Evolutionary conservation across 2,329 filamentous ascomycete species (phyloP).

Genomic region (Cryphonectria carpinicola): DNA sequence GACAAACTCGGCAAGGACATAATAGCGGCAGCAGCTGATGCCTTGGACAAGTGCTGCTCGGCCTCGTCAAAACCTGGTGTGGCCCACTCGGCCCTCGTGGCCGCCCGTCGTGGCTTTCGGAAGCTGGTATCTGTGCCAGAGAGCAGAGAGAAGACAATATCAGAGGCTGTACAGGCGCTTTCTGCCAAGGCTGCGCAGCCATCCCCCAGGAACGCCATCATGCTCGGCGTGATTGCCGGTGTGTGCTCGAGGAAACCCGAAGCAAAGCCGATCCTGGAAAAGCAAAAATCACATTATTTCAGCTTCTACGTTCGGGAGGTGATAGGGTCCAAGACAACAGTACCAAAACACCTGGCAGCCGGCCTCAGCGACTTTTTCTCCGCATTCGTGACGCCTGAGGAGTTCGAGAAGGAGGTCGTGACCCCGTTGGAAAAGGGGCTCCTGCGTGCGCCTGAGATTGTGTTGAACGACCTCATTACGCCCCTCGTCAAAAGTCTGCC

Average conservation of each 20-base stretch:
- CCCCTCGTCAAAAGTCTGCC: constrained; percentile 74
- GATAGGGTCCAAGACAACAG: constrained; percentile 72
- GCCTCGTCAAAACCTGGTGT: constrained; percentile 66
- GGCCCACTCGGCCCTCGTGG: constrained; percentile 72
- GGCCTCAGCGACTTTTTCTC: constrained; percentile 83
- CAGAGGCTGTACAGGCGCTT: constrained; percentile 66
- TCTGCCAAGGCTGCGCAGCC: constrained; percentile 69
- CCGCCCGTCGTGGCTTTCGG: constrained; percentile 79
- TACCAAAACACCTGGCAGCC: constrained; percentile 73
- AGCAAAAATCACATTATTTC: constrained; percentile 73
- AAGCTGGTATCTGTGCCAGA: constrained; percentile 66
- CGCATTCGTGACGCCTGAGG: constrained; percentile 72
- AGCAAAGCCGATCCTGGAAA: constrained; percentile 64
- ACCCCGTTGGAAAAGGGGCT: constrained; percentile 87
- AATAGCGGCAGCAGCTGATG: constrained; percentile 70
- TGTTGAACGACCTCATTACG: constrained; percentile 77
- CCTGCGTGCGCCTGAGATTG: constrained; percentile 85
- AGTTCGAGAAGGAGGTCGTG: constrained; percentile 75
- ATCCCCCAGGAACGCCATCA: constrained; percentile 70
- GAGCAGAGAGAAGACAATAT: constrained; percentile 63
- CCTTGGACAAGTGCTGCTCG: constrained; percentile 77
- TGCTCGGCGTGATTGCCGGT: constrained; percentile 85
- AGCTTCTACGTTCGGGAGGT: constrained; percentile 86
- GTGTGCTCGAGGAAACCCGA: constrained; percentile 75
- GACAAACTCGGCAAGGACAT: constrained; percentile 67